Evolutionary conservation across 331 rosid genomes (phyloP), one percentile per base, ranked within the genome.

Genomic region (Arachis monticola): DNA sequence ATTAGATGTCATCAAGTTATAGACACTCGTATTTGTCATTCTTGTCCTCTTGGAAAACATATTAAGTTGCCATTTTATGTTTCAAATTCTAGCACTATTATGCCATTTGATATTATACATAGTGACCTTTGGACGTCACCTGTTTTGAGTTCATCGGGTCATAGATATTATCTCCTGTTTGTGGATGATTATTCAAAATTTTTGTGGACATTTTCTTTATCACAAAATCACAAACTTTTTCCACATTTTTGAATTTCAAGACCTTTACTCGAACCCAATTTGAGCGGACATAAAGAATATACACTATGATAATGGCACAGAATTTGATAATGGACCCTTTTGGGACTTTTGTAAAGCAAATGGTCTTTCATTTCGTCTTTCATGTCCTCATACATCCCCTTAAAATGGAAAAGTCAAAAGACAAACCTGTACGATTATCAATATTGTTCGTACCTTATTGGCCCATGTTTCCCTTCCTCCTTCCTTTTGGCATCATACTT

Each of bases 291-390:
- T 55, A 4, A 70, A 70, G 8, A 56, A 17, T 14, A 14, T 55
- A 7, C 41, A 55, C 4, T 70, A 64, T 55, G 75, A 56, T 31
- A 70, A 40, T 70, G 75, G 64, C 2, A 10, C 6, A 4, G 10
- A 70, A 70, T 70, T 13, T 53, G 74, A 55, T 8, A 70, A 70
- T 35, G 11, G 2, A 17, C n/a, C 31, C 0, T 68, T 68, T 50
- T 7, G 3, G 7, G 22, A 68, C 3, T 31, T 50, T 68, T 50
- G 60, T 30, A 4, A 31, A 30, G 4, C 11, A 0, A 47, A 67
- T 67, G 72, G 44, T 0, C 0, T 63, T 0, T 52, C 58, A 1
- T 45, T 46, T 56, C 70, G 0, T 45, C 70, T 1, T 32, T 32
- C 22, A 17, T 17, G 22, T 17, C 22, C 22, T 17, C 22, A 17